Base-by-base conservation (phyloP, 1,284 basidiomycete genomes). In the Bothia castanella region DNA sequence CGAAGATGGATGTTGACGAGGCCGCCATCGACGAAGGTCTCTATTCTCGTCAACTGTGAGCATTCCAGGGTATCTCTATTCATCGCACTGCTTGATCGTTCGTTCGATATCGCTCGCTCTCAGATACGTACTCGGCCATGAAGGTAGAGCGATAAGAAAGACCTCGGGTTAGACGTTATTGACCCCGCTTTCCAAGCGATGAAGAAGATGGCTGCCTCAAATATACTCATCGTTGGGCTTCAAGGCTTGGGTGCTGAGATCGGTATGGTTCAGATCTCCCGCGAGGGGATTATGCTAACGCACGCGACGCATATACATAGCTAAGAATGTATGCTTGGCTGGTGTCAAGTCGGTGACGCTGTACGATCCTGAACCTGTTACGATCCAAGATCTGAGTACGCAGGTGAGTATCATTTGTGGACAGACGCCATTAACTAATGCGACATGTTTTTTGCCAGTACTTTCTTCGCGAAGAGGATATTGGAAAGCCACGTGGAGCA, bases 141-240 rank as follows among this genome's bases (percentile, higher is more conserved):
- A 97, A 81, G 94, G 94, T 92, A 65, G 39, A 40, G 35, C 21
- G 17, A 37, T 29, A 27, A 27, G 25, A 40, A 29, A 30, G 5
- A 16, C 16, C 10, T 45, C 20, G 23, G 20, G 51, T 41, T 49
- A 39, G 20, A 53, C 10, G 5, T 51, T 27, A 17, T 47, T 56
- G 25, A 60, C 27, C 5, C 31, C 36, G 4, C 21, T 38, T 39
- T 25, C 21, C 23, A 64, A 94, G 96, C 96, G 40, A 99, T 99
- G 97, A 97, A 97, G 79, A 89, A 88, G 67, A 99, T 99, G 97
- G 96, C 97, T 9, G 79, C 82, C 25, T 98, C 95, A 49, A 97
- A 97, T 68, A 90, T 99, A 42, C 83, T 99, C 55, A 85, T 99
- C 59, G 87, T 97, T 39, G 97, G 97, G 29, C 73, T 96, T 69